phyloP scores from a whole-genome alignment of 2,329 filamentous ascomycete species.

The Epicoccum sorghinum region DNA sequence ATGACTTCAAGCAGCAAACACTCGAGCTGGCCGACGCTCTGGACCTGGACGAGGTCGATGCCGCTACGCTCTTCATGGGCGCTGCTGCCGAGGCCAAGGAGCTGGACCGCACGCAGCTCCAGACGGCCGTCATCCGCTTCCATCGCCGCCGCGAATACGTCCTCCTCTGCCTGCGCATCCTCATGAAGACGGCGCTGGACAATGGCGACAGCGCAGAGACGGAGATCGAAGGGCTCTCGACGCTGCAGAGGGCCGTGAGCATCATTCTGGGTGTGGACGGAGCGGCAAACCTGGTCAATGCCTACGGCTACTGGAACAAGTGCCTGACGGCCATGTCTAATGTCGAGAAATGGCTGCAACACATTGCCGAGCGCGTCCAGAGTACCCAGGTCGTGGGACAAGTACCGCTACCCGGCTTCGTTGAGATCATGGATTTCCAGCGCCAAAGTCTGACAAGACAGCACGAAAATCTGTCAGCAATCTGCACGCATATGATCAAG shows the following conservation, averaged over 20 bases:
- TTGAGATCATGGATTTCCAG: slow-evolving; percentile 82
- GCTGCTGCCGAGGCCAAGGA: slow-evolving; percentile 71
- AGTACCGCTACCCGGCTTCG: slow-evolving; percentile 65
- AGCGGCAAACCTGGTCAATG: slow-evolving; percentile 57
- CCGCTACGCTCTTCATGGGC: slow-evolving; percentile 76
- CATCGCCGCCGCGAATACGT: slow-evolving; percentile 84
- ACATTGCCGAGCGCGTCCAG: slow-evolving; percentile 75
- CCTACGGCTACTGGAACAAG: slow-evolving; percentile 71
- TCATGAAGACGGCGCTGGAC: slow-evolving; percentile 71
- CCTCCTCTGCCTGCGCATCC: slow-evolving; percentile 81
- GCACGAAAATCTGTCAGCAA: slow-evolving; percentile 85
- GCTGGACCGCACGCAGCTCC: slow-evolving; percentile 74
- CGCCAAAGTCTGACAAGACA: slow-evolving; percentile 81
- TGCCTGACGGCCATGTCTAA: slow-evolving; percentile 78
- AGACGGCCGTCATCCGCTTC: slow-evolving; percentile 84
- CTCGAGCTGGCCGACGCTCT: slow-evolving; percentile 85
- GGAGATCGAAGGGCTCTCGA: slow-evolving; percentile 30
- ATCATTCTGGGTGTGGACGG: slow-evolving; percentile 63
- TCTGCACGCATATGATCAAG: slow-evolving; percentile 79
- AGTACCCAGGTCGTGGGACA: slow-evolving; percentile 77
- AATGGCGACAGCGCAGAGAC: slow-evolving; percentile 30
- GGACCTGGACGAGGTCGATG: slow-evolving; percentile 86
- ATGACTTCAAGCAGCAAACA: slow-evolving; percentile 82
- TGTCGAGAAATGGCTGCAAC: slow-evolving; percentile 77
- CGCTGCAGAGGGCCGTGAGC: slow-evolving; percentile 36